Evolutionary conservation across 306 rosid genomes (phyloP).

Genomic region (Oxytropis ochrocephala): DNA sequence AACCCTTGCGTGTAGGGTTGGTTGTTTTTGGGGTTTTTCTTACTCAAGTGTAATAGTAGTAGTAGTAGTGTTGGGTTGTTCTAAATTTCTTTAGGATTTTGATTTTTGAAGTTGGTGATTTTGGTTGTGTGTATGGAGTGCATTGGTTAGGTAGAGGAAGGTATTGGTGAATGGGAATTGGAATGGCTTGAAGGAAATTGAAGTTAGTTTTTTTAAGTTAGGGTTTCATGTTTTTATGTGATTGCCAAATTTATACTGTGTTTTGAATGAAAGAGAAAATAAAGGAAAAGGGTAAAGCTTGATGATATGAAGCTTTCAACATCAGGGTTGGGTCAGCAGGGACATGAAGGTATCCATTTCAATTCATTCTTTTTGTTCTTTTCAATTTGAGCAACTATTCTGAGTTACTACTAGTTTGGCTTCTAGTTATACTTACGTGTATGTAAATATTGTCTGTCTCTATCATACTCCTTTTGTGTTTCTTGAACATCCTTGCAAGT

Average conservation of each 20-base stretch:
- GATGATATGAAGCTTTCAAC: slow-evolving; percentile 91
- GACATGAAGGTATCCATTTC: slow-evolving; percentile 68
- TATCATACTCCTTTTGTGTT: slow-evolving; percentile 34
- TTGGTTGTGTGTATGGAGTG: slow-evolving; percentile 22
- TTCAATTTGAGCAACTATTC: slow-evolving; percentile 19
- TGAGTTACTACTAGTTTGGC: slow-evolving; percentile 23
- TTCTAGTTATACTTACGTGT: slow-evolving; percentile 16
- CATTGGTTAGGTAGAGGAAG: slow-evolving; percentile 36
- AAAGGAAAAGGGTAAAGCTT: slow-evolving; percentile 38
- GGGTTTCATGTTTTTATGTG: slow-evolving; percentile 48
- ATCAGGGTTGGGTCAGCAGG: slow-evolving; percentile 91
- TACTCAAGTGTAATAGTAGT: neutral
- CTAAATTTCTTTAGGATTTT: slow-evolving; percentile 31
- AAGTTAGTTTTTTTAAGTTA: slow-evolving; percentile 27
- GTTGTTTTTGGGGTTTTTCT: neutral
- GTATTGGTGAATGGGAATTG: slow-evolving; percentile 31
- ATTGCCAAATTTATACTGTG: slow-evolving; percentile 22
- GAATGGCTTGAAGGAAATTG: slow-evolving; percentile 38
- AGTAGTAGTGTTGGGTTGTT: neutral
- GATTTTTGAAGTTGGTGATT: slow-evolving; percentile 15
- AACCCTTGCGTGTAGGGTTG: neutral
- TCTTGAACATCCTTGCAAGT: slow-evolving; percentile 14
- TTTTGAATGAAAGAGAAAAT: slow-evolving; percentile 23
- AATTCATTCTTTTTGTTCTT: slow-evolving; percentile 24
- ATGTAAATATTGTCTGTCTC: slow-evolving; percentile 27